Base-by-base conservation (phyloP, 768 basidiomycete genomes). In the Calocera cornea region DNA sequence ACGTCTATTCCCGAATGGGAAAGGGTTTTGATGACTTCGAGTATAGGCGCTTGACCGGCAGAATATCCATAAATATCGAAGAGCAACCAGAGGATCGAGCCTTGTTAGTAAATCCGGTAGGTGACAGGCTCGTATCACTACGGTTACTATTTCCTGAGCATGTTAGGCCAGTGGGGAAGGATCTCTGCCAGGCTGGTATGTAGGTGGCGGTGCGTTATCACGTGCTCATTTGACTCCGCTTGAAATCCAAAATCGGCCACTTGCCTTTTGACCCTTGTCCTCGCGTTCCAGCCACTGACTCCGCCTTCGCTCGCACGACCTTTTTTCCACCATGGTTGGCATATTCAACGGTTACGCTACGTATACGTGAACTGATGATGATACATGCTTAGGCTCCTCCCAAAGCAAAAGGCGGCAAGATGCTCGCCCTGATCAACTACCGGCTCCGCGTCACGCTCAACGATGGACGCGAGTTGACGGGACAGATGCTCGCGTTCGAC, bases 401-500 rank as follows among this genome's bases (percentile, higher is more conserved):
- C 69, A 97, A 97, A 77, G 92, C 93, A 50, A 95, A 95, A 81
- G 93, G 93, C 76, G 94, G 95, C 77, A 94, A 95, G 83, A 97
- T 99, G 93, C 87, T 95, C 76, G 80, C 87, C 77, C 88, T 98
- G 80, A 86, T 99, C 82, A 94, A 98, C 80, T 97, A 95, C 90
- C 83, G 95, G 78, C 84, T 99, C 72, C 95, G 90, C 80, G 87
- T 98, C 68, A 97, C 94, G 68, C 87, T 98, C 79, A 97, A 88
- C 87, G 97, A 99, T 78, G 94, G 94, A 69, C 90, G 97, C 77
- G 85, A 90, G 67, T 81, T 98, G 73, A 92, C 91, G 54, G 97
- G 97, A 44, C 97, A 98, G 80, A 97, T 98, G 92, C 89, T 99
- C 77, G 97, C 97, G 65, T 99, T 97, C 77, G 97, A 99, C 81